Evolutionary conservation across 2,329 filamentous ascomycete species (phyloP), one percentile per base, ranked within the genome.

Genomic region (Nannizziopsis barbatae): DNA sequence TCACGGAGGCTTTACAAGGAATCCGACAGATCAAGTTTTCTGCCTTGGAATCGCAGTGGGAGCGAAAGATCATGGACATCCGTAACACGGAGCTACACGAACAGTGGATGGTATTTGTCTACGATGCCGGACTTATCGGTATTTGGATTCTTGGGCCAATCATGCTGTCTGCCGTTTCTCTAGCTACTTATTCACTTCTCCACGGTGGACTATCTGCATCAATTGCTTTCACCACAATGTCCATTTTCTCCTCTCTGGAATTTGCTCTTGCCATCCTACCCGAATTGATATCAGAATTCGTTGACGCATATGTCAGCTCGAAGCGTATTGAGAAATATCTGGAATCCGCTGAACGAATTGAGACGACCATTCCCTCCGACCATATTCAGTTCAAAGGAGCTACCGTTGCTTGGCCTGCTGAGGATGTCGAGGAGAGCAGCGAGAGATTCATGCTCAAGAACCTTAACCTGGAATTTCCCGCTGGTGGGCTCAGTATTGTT

Each of bases 21-120:
- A 89, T 90, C 54, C 77, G 84, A 1, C 86, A 92, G 63, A 86
- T 92, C 67, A 92, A 92, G 59, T 88, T 90, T 56, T 84, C 84
- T 0, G 85, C 85, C 1, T 66, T 87, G 1, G 86, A 90, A 62
- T 67, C 71, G 15, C 78, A 84, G 56, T 90, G 86, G 85, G 79
- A 87, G 61, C 71, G 73, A 12, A 83, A 81, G 52, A 84, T 92
- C 60, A 65, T 73, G 52, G 63, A 74, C 52, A 76, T 81, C 6
- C 73, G 86, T 58, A 75, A 80, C 38, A 75, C 74, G 41, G 86
- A 90, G 60, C 72, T 90, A 8, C 64, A 66, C 4, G 77, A 77
- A 17, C 74, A 86, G 32, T 85, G 83, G 78, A 72, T 69, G 35
- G 75, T 80, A 1, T 88, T 86, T 57, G 58, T 74, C 41, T 75